Evolutionary conservation across 345 rosid genomes (phyloP), one percentile per base, ranked within the genome.

Genomic region (Citrus sp.): DNA sequence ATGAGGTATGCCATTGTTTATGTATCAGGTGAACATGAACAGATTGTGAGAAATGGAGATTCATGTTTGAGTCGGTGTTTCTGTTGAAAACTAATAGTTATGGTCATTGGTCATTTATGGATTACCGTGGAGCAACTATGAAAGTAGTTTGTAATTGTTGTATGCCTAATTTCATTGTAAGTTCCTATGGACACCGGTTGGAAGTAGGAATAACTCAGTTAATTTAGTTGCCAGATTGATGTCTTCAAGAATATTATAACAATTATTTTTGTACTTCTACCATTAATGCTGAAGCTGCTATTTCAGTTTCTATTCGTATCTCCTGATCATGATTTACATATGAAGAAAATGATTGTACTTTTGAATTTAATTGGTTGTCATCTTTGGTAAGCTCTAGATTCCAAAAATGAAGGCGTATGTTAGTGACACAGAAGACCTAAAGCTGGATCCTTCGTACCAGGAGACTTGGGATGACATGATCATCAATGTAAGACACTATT

Each of bases 401-500:
- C 98, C 96, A 84, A 95, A 95, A 86, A 92, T 95, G 98, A 93
- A 95, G 99, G 97, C 98, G 4, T 95, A 95, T 93, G 84, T 93
- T 87, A 87, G 89, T 70, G 99, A 95, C 86, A 90, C 98, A 10
- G 99, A 95, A 84, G 99, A 95, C 86, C 89, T 95, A 73, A 91
- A 91, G 94, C 90, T 86, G 83, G 97, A 95, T 87, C 94, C 97
- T 79, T 87, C 88, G 64, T 93, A 90, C 86, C 97, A 92, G 81
- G 99, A 95, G 87, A 91, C 90, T 24, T 95, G 99, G 99, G 99
- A 95, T 87, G 99, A 92, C 85, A 95, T 95, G 99, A 93, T 95
- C 77, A 89, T 95, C 86, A 87, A 88, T 83, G 99, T 95, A 85
- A 87, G 94, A 68, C 66, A 70, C 78, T 78, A 61, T 74, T 9